Evolutionary conservation across 177 flowering plant species (phyloP).

Genomic region (Telopea speciosissima): DNA sequence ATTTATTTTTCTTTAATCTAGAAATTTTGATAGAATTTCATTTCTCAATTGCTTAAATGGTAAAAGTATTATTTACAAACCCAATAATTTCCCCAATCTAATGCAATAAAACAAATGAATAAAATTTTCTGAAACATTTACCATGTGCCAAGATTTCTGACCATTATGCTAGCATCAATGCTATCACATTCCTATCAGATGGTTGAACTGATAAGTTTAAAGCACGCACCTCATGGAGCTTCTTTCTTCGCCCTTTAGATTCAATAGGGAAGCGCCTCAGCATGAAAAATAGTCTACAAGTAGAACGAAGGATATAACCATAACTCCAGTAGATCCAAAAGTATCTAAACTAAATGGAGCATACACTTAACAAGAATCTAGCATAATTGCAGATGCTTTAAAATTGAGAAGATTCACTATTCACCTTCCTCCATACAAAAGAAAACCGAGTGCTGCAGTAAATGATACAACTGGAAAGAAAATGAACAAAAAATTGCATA

Average conservation of each 20-base stretch:
- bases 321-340: neutral
- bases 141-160: too few species aligned
- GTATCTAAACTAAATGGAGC: too few species aligned
- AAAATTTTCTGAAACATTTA: neutral
- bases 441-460: slow-evolving; percentile 78
- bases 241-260: slow-evolving; percentile 90
- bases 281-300: slow-evolving; percentile 73
- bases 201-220: neutral
- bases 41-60: neutral
- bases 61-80: neutral
- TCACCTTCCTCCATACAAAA: slow-evolving; percentile 96
- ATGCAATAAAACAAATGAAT: neutral
- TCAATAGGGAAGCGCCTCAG: slow-evolving; percentile 85
- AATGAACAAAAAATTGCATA: neutral
- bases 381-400: neutral
- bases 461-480: slow-evolving; percentile 66
- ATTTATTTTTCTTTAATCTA: too few species aligned
- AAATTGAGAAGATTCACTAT: slow-evolving; percentile 8
- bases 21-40: neutral
- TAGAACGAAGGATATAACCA: neutral
- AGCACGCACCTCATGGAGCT: slow-evolving; percentile 73
- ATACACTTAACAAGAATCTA: too few species aligned
- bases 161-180: too few species aligned
- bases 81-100: neutral
- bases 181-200: too few species aligned